These are phyloP conservation scores for Sphagnum contortum DNA, from an alignment of 225 moss, liverwort and hornwort genomes.

Conservation along the genomic window DNA sequence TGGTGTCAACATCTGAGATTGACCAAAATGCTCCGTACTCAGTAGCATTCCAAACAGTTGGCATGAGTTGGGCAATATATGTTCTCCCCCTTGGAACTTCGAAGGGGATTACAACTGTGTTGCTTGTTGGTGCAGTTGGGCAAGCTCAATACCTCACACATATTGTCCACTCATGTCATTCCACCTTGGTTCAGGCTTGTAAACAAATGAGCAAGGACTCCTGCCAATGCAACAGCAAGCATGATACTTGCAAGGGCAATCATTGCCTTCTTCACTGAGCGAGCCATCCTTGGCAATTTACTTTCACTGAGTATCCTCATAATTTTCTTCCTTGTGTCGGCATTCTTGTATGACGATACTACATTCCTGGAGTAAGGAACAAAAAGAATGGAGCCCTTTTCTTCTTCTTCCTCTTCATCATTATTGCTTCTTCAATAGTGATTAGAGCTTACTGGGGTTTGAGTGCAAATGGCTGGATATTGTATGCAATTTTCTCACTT, in stretches of 20 bases:
- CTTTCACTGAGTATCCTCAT: constrained; percentile 15
- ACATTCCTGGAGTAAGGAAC: not conserved
- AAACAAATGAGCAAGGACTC: constrained; percentile 14
- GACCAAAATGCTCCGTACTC: constrained; percentile 23
- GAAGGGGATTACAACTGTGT: constrained; percentile 19
- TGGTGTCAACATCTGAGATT: constrained; percentile 13
- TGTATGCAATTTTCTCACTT: constrained; percentile 7
- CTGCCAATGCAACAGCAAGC: constrained; percentile 17
- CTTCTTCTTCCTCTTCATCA: constrained; percentile 13
- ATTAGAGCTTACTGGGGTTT: constrained; percentile 21
- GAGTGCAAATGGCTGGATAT: constrained; percentile 19
- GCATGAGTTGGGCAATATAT: constrained; percentile 30
- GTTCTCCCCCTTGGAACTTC: constrained; percentile 12
- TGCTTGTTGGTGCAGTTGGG: constrained; percentile 13
- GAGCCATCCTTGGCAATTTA: constrained; percentile 13
- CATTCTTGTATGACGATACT: constrained; percentile 26
- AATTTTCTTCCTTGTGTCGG: constrained; percentile 21
- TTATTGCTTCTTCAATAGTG: constrained; percentile 17
- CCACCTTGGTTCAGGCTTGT: constrained; percentile 36
- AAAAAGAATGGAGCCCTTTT: constrained; percentile 9
- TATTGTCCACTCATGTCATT: constrained; percentile 31
- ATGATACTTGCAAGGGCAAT: constrained; percentile 9
- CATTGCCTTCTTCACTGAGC: constrained; percentile 28
- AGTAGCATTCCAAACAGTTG: constrained; percentile 15
- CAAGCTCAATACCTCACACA: constrained; percentile 33